Evolutionary conservation across 2,329 filamentous ascomycete species (phyloP).

Genomic region (Fusarium sp.): DNA sequence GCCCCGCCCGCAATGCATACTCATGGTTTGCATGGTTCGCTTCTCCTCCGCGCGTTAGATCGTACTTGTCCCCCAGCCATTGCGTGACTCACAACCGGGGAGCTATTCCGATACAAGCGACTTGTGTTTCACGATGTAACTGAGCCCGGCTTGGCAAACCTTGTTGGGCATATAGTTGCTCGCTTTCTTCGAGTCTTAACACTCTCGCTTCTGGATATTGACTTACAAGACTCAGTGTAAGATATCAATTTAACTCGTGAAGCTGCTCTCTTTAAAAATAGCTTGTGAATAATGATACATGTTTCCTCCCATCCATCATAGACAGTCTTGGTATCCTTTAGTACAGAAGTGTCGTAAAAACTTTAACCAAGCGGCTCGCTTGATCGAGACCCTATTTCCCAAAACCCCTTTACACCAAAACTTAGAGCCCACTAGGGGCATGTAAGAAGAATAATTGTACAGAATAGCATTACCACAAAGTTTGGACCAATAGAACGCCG

Average conservation of each 20-base stretch:
- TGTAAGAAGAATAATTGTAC: constrained; percentile 51
- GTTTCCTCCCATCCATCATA: constrained; percentile 31
- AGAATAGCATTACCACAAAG: constrained; percentile 38
- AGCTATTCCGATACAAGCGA: constrained; percentile 32
- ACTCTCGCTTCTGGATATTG: background rate
- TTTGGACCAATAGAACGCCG: constrained; percentile 23
- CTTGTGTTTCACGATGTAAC: constrained; percentile 39
- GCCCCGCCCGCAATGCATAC: constrained; percentile 30
- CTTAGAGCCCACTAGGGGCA: constrained; percentile 19
- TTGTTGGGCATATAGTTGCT: constrained; percentile 9
- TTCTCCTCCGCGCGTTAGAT: constrained; percentile 14
- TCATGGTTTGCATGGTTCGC: constrained; percentile 29
- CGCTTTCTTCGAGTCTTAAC: constrained; percentile 15
- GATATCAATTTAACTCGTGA: constrained; percentile 13
- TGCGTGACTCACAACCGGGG: constrained; percentile 41
- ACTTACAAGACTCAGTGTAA: background rate
- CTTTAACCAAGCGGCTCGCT: constrained; percentile 14
- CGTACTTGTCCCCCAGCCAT: constrained; percentile 14
- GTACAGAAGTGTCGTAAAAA: constrained; percentile 29
- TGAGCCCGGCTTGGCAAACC: constrained; percentile 21
- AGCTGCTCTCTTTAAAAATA: constrained; percentile 32
- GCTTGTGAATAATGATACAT: constrained; percentile 49
- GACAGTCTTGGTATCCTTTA: constrained; percentile 42
- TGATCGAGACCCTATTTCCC: constrained; percentile 16
- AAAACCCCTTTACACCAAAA: constrained; percentile 27